Percentiles rank a stretch among this genome's conserved stretches.
Conservation (phyloP, 352 stramenopile genomes). For the Globisporangium takayamanum region DNA sequence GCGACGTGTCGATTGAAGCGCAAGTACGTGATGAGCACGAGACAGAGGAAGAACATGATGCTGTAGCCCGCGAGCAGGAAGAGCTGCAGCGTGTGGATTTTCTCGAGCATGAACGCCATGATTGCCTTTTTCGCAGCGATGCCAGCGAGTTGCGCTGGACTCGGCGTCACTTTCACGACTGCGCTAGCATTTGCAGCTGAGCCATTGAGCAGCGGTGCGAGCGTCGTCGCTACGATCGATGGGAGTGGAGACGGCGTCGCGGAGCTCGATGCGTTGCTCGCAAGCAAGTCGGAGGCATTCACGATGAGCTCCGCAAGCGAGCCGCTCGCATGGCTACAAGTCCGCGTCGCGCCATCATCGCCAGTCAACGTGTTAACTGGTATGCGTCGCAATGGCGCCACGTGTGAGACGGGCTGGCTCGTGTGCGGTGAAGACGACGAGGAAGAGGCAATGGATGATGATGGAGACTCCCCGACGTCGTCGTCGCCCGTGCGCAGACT, state of each 20-base stretch:
- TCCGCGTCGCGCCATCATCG: neutral
- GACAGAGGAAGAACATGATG: slow-evolving; percentile 49
- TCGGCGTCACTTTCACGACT: slow-evolving; percentile 17
- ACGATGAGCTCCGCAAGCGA: neutral
- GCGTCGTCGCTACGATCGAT: neutral
- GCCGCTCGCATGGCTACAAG: neutral
- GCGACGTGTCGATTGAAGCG: slow-evolving; percentile 37
- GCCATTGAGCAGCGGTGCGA: slow-evolving; percentile 4
- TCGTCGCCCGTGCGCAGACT: no score
- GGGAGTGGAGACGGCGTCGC: neutral
- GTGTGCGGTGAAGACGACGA: no score
- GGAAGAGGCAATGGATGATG: no score
- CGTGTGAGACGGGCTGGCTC: no score
- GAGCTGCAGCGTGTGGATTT: slow-evolving; percentile 47
- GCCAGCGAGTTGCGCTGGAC: slow-evolving; percentile 20
- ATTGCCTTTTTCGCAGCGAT: slow-evolving; percentile 26
- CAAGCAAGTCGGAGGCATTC: neutral
- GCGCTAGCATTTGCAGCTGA: neutral
- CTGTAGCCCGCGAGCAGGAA: slow-evolving; percentile 48
- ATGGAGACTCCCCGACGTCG: no score
- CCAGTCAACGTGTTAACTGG: neutral
- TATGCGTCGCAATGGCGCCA: no score
- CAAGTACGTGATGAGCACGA: slow-evolving; percentile 40
- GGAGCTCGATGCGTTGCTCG: neutral
- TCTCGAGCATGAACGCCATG: slow-evolving; percentile 26